Evolutionary conservation across 495 filamentous ascomycete species (phyloP).

Genomic region (Penicillium ochrochloron): DNA sequence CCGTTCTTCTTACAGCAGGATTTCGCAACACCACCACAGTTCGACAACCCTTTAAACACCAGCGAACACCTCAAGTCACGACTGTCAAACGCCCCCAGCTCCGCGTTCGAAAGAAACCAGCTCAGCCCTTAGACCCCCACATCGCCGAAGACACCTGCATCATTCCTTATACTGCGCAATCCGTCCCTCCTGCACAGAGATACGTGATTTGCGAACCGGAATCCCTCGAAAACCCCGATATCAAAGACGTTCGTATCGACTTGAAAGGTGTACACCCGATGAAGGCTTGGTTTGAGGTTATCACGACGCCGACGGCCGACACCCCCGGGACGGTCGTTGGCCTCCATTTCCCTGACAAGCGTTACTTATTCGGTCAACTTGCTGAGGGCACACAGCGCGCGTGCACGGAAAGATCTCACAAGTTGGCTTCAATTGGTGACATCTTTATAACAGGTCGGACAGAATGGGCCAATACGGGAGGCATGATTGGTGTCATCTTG

Average conservation of each 20-base stretch:
- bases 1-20: slow-evolving; percentile 14
- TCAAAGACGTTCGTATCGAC: neutral
- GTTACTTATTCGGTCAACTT: slow-evolving; percentile 87
- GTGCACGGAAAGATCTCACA: slow-evolving; percentile 63
- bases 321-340: slow-evolving; percentile 79
- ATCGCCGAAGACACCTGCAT: slow-evolving; percentile 17
- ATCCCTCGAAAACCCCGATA: slow-evolving; percentile 16
- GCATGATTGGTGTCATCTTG: slow-evolving; percentile 81
- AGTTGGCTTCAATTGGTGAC: slow-evolving; percentile 64
- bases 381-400: slow-evolving; percentile 86
- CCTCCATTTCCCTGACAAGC: slow-evolving; percentile 75
- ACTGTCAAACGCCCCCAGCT: neutral
- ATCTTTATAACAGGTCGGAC: slow-evolving; percentile 80
- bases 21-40: slow-evolving; percentile 15
- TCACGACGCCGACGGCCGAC: slow-evolving; percentile 87
- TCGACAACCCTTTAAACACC: neutral
- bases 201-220: slow-evolving; percentile 38
- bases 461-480: slow-evolving; percentile 77
- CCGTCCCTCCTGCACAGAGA: neutral
- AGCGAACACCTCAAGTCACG: neutral
- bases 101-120: neutral
- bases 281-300: slow-evolving; percentile 71
- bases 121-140: slow-evolving; percentile 4
- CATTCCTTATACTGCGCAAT: slow-evolving; percentile 15
- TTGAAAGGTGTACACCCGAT: slow-evolving; percentile 49